phyloP scores from a whole-genome alignment of 768 basidiomycete species.

The Macrolepiota dolichaula region DNA sequence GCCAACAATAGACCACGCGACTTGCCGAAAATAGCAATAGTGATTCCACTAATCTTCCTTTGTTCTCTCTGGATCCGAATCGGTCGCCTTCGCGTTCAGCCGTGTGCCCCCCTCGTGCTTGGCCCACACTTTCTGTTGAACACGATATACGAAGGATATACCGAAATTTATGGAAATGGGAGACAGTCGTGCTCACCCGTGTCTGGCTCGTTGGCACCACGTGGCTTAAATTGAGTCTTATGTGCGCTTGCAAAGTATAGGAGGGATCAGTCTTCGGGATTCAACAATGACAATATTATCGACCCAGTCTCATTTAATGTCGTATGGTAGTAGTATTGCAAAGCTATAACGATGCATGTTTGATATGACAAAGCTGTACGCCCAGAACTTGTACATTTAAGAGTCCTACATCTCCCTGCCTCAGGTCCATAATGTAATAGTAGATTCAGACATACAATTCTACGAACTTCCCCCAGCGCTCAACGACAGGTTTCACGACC shows the following conservation, averaged over 20 bases:
- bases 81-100: no score
- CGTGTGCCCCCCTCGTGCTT: no score
- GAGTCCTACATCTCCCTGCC: not conserved
- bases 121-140: no score
- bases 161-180: not conserved
- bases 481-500: conserved; percentile 72
- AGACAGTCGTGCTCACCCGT: not conserved
- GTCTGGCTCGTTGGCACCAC: not conserved
- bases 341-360: not conserved
- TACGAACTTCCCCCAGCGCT: conserved; percentile 76
- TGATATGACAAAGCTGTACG: not conserved
- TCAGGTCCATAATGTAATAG: not conserved
- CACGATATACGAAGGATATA: no score
- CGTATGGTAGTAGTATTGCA: not conserved
- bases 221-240: not conserved
- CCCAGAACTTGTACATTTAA: not conserved
- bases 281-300: not conserved
- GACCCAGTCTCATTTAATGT: not conserved
- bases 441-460: conserved; percentile 32
- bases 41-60: no score
- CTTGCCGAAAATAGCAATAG: not conserved
- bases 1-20: not conserved
- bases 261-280: not conserved
- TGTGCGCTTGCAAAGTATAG: not conserved
- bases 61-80: no score